These are phyloP conservation scores for Polyporus arcularius DNA, from an alignment of 768 basidiomycete species.

Conservation along the genomic window DNA sequence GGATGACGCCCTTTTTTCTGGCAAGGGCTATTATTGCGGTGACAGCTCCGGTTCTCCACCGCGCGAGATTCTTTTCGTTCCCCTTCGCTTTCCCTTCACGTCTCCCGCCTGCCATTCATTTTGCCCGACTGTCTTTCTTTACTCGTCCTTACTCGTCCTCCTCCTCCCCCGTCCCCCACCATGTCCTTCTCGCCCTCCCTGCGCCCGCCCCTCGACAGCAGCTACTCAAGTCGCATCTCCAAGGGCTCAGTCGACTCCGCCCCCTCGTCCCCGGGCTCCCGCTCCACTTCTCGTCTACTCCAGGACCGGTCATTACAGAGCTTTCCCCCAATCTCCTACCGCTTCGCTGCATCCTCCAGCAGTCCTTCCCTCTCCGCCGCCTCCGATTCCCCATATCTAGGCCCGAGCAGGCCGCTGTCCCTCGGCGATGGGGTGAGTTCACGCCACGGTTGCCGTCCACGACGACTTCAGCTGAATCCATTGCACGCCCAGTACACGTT, in stretches of 20 bases:
- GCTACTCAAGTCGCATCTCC: constrained; percentile 2
- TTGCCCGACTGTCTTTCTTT: neutral
- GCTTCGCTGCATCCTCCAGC: constrained; percentile 24
- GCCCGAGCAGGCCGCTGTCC: constrained; percentile 28
- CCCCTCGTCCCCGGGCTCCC: constrained; percentile 10
- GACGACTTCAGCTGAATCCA: neutral
- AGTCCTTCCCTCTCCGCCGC: constrained; percentile 23
- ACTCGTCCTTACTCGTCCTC: neutral
- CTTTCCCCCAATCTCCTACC: constrained; percentile 23
- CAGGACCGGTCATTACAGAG: constrained; percentile 18
- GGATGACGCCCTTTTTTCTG: too few relatives aligned
- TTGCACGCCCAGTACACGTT: constrained; percentile 34
- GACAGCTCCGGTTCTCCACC: neutral
- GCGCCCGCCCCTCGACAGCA: neutral
- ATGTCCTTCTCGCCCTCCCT: neutral
- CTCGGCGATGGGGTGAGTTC: constrained; percentile 26
- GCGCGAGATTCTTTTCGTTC: neutral
- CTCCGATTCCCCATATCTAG: constrained; percentile 30
- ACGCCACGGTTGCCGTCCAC: neutral
- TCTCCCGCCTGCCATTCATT: neutral
- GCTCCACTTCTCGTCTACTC: constrained; percentile 14
- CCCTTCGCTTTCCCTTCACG: neutral
- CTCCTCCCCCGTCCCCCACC: constrained; percentile 3
- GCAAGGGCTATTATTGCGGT: neutral
- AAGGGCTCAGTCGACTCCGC: constrained; percentile 13